Evolutionary conservation across 208 protist genomes (phyloP), one percentile per base, ranked within the genome.

Genomic region (Acanthamoeba triangularis): DNA sequence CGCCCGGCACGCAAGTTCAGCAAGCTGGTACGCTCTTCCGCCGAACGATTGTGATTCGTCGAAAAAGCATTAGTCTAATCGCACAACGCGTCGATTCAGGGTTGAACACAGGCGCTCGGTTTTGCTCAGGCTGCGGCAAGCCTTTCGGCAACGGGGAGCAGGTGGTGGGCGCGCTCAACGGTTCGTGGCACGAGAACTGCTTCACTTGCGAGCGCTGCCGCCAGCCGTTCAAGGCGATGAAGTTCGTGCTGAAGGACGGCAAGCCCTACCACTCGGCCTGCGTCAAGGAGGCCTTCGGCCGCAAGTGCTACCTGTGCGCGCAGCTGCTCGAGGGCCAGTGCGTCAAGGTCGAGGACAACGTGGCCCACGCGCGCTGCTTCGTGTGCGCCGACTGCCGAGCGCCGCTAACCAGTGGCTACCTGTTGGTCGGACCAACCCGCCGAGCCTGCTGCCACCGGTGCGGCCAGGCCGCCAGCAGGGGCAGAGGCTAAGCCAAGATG

Each of bases 261-360:
- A 92, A 49, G 85, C 85, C 85, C 85, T 92, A 92, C 61, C 85
- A 92, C 56, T 28, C 44, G 10, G 56, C 85, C 13, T 92, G 85
- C 33, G 61, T 69, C 18, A 92, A 92, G 33, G 59, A 74, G 33
- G 85, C 85, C 10, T 92, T 92, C 30, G 85, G 85, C 14, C n/a
- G 85, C 33, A 65, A 69, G 85, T 92, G 85, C 61, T 65, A 92
- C 61, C 33, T 92, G 16, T 92, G 85, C 61, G 5, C 59, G 85
- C 52, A 92, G 54, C 52, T 49, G 85, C 85, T 92, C 3, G 85
- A 92, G 61, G 85, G 85, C 30, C 85, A 92, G 56, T 92, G 85
- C 25, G 85, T 92, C 23, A 92, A 92, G 61, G 85, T 92, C 35
- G 85, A 92, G 37, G 54, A 72, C 59, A 65, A 69, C 10, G 85